These are phyloP conservation scores for Tricladium varicosporioides DNA, from an alignment of 2,329 filamentous ascomycete species.

Conservation along the genomic window DNA sequence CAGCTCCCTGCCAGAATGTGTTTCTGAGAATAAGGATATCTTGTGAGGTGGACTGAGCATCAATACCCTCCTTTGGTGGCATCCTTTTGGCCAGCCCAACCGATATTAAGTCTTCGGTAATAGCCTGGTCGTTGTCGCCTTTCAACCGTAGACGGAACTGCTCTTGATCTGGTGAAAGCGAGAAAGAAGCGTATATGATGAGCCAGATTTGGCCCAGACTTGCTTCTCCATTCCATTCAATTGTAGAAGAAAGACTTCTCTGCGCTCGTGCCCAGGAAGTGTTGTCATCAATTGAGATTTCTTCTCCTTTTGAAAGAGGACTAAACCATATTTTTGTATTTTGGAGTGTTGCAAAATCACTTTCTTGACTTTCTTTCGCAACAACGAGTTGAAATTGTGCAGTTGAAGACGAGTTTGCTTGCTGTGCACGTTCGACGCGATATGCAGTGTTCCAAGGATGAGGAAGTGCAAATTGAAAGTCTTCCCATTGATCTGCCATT, in stretches of 20 bases:
- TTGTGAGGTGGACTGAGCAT: constrained; percentile 1
- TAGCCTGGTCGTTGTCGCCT: constrained; percentile 29
- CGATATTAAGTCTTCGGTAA: constrained; percentile 33
- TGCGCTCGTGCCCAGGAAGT: constrained; percentile 36
- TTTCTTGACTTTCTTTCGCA: background rate
- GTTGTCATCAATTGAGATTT: constrained; percentile 32
- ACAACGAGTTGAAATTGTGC: constrained; percentile 5
- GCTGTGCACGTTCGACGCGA: constrained; percentile 1
- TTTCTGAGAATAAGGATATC: constrained; percentile 50
- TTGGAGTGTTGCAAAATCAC: background rate
- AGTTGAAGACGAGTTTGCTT: background rate
- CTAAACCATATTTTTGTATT: constrained; percentile 4
- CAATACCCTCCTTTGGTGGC: constrained; percentile 15
- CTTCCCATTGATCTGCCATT: constrained; percentile 9
- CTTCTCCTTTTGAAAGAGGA: constrained; percentile 16
- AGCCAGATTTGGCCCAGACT: constrained; percentile 39
- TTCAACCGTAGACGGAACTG: constrained; percentile 35
- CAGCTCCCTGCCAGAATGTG: constrained; percentile 70
- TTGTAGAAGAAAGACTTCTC: constrained; percentile 33
- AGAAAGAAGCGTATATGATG: constrained; percentile 38
- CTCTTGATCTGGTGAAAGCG: constrained; percentile 33
- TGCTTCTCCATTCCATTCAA: constrained; percentile 36
- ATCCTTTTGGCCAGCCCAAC: constrained; percentile 25
- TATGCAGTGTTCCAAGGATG: constrained; percentile 2
- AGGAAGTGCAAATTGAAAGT: constrained; percentile 4